Conservation (phyloP, 441 rosid species). For the Pelargonium cotyledonis region DNA sequence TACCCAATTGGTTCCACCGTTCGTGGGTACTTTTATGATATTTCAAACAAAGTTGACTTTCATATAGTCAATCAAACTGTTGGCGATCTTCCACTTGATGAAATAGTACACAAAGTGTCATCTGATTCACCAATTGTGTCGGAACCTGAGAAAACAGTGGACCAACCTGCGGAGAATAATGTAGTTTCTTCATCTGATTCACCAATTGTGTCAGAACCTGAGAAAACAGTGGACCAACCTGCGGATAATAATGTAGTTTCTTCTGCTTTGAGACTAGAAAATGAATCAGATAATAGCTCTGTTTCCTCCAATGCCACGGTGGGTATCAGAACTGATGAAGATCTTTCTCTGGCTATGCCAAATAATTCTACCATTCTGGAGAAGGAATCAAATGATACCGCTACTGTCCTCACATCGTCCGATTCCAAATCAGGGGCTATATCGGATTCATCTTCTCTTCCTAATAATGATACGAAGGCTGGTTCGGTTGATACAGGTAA, state of each 20-base stretch:
- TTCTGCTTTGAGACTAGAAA: slow-evolving; percentile 16
- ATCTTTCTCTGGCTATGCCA: neutral
- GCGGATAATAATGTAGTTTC: slow-evolving; percentile 6
- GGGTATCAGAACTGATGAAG: slow-evolving; percentile 5
- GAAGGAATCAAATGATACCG: slow-evolving; percentile 25
- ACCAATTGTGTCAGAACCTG: slow-evolving; percentile 5
- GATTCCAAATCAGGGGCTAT: slow-evolving; percentile 20
- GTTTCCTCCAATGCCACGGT: slow-evolving; percentile 16
- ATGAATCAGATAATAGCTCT: slow-evolving; percentile 19
- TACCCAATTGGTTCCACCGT: slow-evolving; percentile 57
- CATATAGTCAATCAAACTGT: slow-evolving; percentile 22
- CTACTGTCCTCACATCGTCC: slow-evolving; percentile 9
- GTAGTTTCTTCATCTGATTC: slow-evolving; percentile 18
- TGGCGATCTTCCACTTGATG: slow-evolving; percentile 13
- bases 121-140: slow-evolving; percentile 13
- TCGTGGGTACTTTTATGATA: slow-evolving; percentile 51
- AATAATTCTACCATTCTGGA: slow-evolving; percentile 14
- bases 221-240: slow-evolving; percentile 14
- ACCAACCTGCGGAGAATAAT: slow-evolving; percentile 11
- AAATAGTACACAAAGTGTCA: slow-evolving; percentile 16
- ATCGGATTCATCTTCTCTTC: slow-evolving; percentile 17
- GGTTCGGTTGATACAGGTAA: slow-evolving; percentile 42
- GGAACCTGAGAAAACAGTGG: slow-evolving; percentile 10
- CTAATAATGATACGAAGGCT: slow-evolving; percentile 21
- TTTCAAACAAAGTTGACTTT: slow-evolving; percentile 26